Evolutionary conservation across 345 rosid species (phyloP).

Genomic region (Brassica napus): DNA sequence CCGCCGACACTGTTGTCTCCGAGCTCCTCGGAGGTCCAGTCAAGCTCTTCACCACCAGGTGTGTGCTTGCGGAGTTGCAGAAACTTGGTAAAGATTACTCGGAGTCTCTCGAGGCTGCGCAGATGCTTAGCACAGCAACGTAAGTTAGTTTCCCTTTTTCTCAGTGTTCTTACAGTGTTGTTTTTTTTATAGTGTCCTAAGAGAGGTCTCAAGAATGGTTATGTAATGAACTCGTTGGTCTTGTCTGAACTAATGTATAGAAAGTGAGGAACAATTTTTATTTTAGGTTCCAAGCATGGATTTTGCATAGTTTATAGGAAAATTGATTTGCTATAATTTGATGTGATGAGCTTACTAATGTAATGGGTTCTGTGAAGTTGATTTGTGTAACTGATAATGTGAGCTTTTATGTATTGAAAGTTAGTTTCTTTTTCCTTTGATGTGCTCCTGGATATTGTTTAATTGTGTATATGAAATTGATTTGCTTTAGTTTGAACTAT

Average conservation of each 20-base stretch:
- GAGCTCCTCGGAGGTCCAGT: constrained; percentile 66
- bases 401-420: not conserved
- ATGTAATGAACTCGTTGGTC: not conserved
- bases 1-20: constrained; percentile 72
- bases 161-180: not conserved
- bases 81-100: constrained; percentile 62
- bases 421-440: not conserved
- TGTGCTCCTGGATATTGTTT: not conserved
- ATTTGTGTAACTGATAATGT: too few species aligned
- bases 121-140: constrained; percentile 64
- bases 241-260: not conserved
- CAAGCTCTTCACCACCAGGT: constrained; percentile 91
- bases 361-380: too few species aligned
- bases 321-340: too few species aligned
- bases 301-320: too few species aligned
- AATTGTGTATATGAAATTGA: not conserved
- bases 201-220: not conserved
- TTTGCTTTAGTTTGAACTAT: constrained; percentile 6
- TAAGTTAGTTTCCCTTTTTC: constrained; percentile 21
- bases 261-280: too few species aligned
- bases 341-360: too few species aligned
- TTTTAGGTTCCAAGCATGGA: too few species aligned
- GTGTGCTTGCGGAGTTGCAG: constrained; percentile 76
- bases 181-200: not conserved
- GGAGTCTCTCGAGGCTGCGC: constrained; percentile 61